Conservation (phyloP, 73 alveolate species). For the Stentor coeruleus region DNA sequence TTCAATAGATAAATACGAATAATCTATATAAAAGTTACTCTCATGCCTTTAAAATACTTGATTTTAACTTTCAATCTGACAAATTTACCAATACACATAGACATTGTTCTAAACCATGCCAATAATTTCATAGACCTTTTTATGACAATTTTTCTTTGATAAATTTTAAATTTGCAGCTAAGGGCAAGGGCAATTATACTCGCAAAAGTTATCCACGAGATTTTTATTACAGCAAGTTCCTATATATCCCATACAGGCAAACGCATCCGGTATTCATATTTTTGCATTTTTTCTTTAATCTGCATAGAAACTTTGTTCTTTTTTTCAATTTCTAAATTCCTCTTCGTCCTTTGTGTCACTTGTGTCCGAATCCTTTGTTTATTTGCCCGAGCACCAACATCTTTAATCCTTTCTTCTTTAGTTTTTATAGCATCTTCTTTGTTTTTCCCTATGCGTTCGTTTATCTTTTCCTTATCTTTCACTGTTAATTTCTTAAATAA, state of each 20-base stretch:
- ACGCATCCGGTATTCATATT: slow-evolving; percentile 2
- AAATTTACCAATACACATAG: neutral
- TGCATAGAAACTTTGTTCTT: neutral
- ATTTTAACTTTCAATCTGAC: neutral
- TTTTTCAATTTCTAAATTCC: neutral
- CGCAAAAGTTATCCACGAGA: neutral
- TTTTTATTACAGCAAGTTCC: neutral
- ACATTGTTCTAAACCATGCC: neutral
- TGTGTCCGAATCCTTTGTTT: neutral
- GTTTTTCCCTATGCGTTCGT: slow-evolving; percentile 1
- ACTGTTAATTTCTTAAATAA: neutral
- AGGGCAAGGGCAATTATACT: neutral
- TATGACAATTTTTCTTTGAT: neutral
- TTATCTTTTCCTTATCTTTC: neutral
- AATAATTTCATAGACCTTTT: neutral
- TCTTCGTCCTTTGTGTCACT: neutral
- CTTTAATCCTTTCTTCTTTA: neutral
- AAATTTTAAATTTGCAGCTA: neutral
- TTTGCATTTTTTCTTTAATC: neutral
- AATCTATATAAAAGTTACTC: slow-evolving; percentile 8
- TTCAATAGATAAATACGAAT: neutral
- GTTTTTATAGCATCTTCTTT: neutral
- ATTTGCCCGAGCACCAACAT: neutral
- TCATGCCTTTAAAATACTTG: neutral
- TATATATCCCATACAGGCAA: neutral